These are phyloP conservation scores for Dendrothele bispora DNA, from an alignment of 768 basidiomycete genomes.

Conservation along the genomic window DNA sequence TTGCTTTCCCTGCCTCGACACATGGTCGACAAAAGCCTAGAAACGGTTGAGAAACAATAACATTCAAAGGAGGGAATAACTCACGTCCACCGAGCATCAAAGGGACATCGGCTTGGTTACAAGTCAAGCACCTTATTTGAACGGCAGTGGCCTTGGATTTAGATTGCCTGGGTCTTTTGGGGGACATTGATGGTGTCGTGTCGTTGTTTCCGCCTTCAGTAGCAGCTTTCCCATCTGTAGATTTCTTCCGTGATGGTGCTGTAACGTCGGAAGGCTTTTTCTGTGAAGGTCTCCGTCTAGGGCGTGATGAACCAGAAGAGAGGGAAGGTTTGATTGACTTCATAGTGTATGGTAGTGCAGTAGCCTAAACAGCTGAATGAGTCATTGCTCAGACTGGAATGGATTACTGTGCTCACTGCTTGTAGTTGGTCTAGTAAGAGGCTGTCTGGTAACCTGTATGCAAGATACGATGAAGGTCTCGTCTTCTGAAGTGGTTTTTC, in stretches of 20 bases:
- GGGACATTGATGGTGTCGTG: not conserved
- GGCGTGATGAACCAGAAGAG: conserved; percentile 19
- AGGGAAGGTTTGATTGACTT: conserved; percentile 57
- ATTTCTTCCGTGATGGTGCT: conserved; percentile 4
- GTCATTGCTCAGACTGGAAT: not conserved
- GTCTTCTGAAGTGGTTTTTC: no score
- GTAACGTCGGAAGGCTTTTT: conserved; percentile 23
- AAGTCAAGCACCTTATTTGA: conserved; percentile 56
- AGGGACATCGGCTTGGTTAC: conserved; percentile 69
- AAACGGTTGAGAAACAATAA: conserved; percentile 1
- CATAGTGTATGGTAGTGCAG: conserved; percentile 49
- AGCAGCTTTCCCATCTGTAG: conserved; percentile 4
- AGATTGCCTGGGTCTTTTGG: no score
- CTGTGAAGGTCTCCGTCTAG: conserved; percentile 33
- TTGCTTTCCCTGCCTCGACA: conserved; percentile 52
- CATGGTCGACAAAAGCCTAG: conserved; percentile 72
- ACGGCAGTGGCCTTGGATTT: conserved; percentile 28
- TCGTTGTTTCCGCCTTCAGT: not conserved
- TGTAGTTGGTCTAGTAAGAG: conserved; percentile 59
- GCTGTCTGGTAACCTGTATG: conserved; percentile 54
- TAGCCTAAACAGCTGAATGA: conserved; percentile 32
- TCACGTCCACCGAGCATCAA: conserved; percentile 75
- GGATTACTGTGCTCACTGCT: conserved; percentile 37
- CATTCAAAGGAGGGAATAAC: conserved; percentile 22
- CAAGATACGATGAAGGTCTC: no score